phyloP scores from a whole-genome alignment of 177 flowering plant genomes.

The Vitis hybrid region DNA sequence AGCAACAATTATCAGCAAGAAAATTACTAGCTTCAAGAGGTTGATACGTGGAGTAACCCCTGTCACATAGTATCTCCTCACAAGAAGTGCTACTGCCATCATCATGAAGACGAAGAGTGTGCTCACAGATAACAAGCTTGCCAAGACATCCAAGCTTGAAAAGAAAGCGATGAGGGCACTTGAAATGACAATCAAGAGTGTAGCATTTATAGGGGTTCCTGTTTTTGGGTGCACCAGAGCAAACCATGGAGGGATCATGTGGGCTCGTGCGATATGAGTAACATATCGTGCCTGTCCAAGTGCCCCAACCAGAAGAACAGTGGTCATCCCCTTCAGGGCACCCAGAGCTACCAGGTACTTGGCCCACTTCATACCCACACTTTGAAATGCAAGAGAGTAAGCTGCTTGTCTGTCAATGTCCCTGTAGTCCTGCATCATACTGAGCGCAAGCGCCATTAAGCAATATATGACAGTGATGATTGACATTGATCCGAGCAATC shows the following conservation, averaged over 20 bases:
- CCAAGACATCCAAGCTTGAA: slow-evolving; percentile 44
- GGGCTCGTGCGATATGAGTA: slow-evolving; percentile 58
- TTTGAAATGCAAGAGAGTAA: slow-evolving; percentile 50
- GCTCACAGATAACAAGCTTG: slow-evolving; percentile 49
- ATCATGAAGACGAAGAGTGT: slow-evolving; percentile 62
- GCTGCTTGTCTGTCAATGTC: slow-evolving; percentile 44
- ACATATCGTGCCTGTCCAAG: slow-evolving; percentile 52
- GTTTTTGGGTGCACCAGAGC: slow-evolving; percentile 53
- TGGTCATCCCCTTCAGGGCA: slow-evolving; percentile 65
- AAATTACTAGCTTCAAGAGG: slow-evolving; percentile 29
- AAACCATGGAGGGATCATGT: slow-evolving; percentile 67
- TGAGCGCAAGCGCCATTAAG: slow-evolving; percentile 45
- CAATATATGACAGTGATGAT: slow-evolving; percentile 48
- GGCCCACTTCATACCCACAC: slow-evolving; percentile 62
- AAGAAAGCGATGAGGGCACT: slow-evolving; percentile 50
- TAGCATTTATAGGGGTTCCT: slow-evolving; percentile 63
- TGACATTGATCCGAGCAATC: slow-evolving; percentile 58
- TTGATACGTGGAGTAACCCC: slow-evolving; percentile 31
- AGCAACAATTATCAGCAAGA: slow-evolving; percentile 38
- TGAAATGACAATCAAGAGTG: slow-evolving; percentile 29
- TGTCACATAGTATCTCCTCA: slow-evolving; percentile 51
- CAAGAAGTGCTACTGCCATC: slow-evolving; percentile 56
- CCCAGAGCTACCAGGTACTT: slow-evolving; percentile 56
- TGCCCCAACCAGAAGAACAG: slow-evolving; percentile 50
- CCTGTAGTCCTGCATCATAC: slow-evolving; percentile 57